Evolutionary conservation across 2,329 filamentous ascomycete genomes (phyloP), one percentile per base, ranked within the genome.

Genomic region (Fusarium penzigii): DNA sequence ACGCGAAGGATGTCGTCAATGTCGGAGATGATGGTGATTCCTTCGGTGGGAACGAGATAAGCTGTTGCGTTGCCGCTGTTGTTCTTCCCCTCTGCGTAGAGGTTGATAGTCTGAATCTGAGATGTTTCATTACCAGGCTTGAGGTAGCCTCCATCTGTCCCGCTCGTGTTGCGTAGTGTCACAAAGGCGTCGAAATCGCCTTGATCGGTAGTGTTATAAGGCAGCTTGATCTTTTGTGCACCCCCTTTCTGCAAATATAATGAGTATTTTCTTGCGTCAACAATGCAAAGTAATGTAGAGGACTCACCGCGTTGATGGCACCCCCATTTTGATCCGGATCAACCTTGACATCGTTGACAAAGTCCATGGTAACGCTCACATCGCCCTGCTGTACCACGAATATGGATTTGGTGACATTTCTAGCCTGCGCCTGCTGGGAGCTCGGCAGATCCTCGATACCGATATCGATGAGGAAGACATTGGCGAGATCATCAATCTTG

Each of bases 1-100:
- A 92, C 74, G n/a, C 89, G 84, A 1, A 92, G 79, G 52, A 91
- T 90, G 65, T 92, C 89, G 60, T 92, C 89, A 55, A 92, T 89
- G 64, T 92, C 89, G 1, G 85, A 89, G 60, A 92, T 75, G 54
- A 92, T 78, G 1, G 89, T 92, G 17, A 90, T 71, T 16, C 89
- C 89, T 13, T 78, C 75, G 0, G 83, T 75, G 0, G 89, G 89
- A 0, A 92, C 87, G 2, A 92, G 80, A 65, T 90, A 92, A 0
- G 87, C 86, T 1, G 89, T 92, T 6, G 86, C 81, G 62, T 92
- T 92, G 48, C 89, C 89, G 2, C 80, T 82, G 41, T 79, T 68
- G 39, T 79, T 67, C 2, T 83, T 84, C 5, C 85, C 86, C 49
- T 86, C 79, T 4, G 85, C 79, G 64, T 87, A 86, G 29, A 89